Evolutionary conservation across 495 filamentous ascomycete species (phyloP), one percentile per base, ranked within the genome.

Genomic region (Cercophora newfieldiana): DNA sequence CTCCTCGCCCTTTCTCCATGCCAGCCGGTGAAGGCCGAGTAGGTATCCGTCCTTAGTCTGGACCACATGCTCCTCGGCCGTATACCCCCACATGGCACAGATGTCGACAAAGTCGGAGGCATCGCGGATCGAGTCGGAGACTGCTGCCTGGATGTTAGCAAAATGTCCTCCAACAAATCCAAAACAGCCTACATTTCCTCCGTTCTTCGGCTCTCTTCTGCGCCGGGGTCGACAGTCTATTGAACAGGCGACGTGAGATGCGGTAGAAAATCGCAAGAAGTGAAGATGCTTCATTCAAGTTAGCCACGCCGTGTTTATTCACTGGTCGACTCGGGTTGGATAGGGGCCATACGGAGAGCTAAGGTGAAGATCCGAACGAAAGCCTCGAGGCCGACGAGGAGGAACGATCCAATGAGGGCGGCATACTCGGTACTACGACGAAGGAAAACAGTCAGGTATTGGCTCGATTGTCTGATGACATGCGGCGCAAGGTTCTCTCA

Each of bases 41-140:
- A 99, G 82, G 76, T 97, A 99, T 4, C 95, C 95, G 82, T 99
- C 95, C 53, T 85, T 83, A 0, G 95, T 99, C 78, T 97, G 94
- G 24, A 97, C 89, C 29, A 99, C 88, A 76, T 99, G 95, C 76
- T 99, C 95, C 74, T 99, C 95, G 12, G 94, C 89, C 71, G 91
- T 89, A 74, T 96, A 99, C 28, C 91, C 93, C 72, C 89, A 96
- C 25, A 96, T 79, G 29, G 89, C 86, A 75, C 96, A 97, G 8
- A 99, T 84, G 71, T 97, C 96, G 26, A 91, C 88, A 69, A 99
- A 98, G 67, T 97, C 95, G 30, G 90, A 89, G 14, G 94, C 91
- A 68, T 91, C 81, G 67, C 85, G 80, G 66, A 87, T 78, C 30
- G 81, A 78, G 14, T 71, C 80, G 14, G 83, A 85, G 57, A 85